These are phyloP conservation scores for Tagetes patula DNA, from an alignment of 129 eudicot species.

Conservation along the genomic window DNA sequence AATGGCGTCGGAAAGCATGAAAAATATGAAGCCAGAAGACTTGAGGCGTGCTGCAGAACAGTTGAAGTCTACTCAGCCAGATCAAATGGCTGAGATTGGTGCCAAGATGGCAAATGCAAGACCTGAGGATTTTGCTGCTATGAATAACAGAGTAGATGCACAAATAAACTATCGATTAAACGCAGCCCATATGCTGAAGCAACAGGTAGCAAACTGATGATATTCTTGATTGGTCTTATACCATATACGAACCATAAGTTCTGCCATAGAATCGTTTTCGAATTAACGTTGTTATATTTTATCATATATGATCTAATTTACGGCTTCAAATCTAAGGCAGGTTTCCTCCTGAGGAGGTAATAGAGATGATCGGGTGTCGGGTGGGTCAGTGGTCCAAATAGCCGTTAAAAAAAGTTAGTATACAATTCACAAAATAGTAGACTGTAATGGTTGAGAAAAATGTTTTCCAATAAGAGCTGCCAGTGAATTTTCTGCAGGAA, in stretches of 20 bases:
- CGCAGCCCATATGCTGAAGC: constrained; percentile 84
- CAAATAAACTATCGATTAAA: constrained; percentile 64
- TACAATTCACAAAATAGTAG: no score
- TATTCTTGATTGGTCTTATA: neutral
- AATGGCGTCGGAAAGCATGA: constrained; percentile 94
- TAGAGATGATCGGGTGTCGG: no score
- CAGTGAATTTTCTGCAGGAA: neutral
- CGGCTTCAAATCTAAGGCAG: neutral
- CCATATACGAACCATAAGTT: neutral
- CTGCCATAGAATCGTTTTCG: neutral
- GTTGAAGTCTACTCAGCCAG: constrained; percentile 82
- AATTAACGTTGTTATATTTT: neutral
- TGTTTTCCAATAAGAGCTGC: neutral
- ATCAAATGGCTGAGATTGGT: constrained; percentile 84
- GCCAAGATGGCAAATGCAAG: constrained; percentile 90
- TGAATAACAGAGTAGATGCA: constrained; percentile 78
- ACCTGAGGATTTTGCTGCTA: constrained; percentile 80
- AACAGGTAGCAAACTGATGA: constrained; percentile 54
- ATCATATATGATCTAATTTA: neutral
- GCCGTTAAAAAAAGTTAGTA: no score
- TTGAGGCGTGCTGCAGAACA: constrained; percentile 86
- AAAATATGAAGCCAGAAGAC: constrained; percentile 81
- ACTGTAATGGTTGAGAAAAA: neutral
- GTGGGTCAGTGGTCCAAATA: no score
- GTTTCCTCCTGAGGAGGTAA: no score